These are phyloP conservation scores for Schrenkiella parvula DNA, from an alignment of 345 rosid species.

Conservation along the genomic window DNA sequence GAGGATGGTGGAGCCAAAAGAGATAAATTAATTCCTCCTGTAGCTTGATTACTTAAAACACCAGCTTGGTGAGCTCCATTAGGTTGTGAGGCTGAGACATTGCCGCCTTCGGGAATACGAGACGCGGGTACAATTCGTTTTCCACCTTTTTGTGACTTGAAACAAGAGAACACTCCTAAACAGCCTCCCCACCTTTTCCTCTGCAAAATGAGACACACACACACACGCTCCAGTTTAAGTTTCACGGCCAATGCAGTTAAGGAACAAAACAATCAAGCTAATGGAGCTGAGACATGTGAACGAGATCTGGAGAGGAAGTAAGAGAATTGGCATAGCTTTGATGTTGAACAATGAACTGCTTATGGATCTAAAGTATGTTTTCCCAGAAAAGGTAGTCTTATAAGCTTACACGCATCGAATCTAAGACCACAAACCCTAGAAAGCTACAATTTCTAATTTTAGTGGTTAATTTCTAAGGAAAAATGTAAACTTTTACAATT, in stretches of 20 bases:
- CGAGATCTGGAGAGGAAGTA: slow-evolving; percentile 9
- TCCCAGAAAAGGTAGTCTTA: neutral
- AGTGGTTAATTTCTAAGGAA: neutral
- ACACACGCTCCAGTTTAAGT: neutral
- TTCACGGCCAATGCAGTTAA: neutral
- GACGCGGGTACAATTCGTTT: slow-evolving; percentile 87
- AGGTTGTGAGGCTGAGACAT: slow-evolving; percentile 58
- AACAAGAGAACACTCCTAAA: slow-evolving; percentile 77
- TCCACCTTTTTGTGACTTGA: slow-evolving; percentile 79
- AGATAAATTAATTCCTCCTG: slow-evolving; percentile 54
- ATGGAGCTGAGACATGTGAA: neutral
- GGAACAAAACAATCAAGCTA: neutral
- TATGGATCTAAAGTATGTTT: neutral
- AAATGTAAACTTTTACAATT: neutral
- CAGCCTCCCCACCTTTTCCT: slow-evolving; percentile 96
- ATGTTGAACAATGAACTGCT: neutral
- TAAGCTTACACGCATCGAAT: slow-evolving; percentile 17
- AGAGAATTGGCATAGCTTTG: neutral
- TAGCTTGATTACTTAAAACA: slow-evolving; percentile 57
- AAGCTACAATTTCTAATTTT: neutral
- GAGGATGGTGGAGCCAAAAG: slow-evolving; percentile 98
- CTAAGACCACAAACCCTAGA: slow-evolving; percentile 6
- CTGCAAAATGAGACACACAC: slow-evolving; percentile 36
- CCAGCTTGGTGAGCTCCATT: slow-evolving; percentile 67
- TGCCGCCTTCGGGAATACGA: slow-evolving; percentile 71